A percentile compares a stretch with the other conserved stretches of the same genome.
Conservation (phyloP, 1,284 basidiomycete species). For the Boletus subluridellus region DNA sequence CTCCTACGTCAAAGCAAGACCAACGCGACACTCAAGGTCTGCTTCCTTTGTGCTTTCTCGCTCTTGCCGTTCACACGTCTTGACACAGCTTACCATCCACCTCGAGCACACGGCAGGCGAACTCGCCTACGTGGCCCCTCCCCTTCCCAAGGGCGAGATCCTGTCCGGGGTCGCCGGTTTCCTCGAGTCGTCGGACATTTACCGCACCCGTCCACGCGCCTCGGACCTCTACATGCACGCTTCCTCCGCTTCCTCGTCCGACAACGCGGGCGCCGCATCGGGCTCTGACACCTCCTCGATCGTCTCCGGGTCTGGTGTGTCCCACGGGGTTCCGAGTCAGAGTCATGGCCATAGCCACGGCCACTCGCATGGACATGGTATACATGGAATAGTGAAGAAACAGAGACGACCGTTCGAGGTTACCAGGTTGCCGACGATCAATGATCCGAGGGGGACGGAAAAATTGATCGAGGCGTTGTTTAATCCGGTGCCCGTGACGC, state of each 20-base stretch:
- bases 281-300: slow-evolving; percentile 28
- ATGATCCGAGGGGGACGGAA: slow-evolving; percentile 61
- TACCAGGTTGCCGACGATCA: slow-evolving; percentile 47
- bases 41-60: neutral
- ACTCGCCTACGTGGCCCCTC: slow-evolving; percentile 58
- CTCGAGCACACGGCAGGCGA: slow-evolving; percentile 59
- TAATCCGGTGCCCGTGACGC: slow-evolving; percentile 57
- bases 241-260: slow-evolving; percentile 34
- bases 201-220: slow-evolving; percentile 49
- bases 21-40: slow-evolving; percentile 71
- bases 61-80: neutral
- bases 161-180: slow-evolving; percentile 62
- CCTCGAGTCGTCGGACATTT: slow-evolving; percentile 51
- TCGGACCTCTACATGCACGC: slow-evolving; percentile 44
- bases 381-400: slow-evolving; percentile 15
- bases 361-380: neutral
- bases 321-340: slow-evolving; percentile 1
- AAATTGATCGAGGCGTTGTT: slow-evolving; percentile 73
- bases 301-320: slow-evolving; percentile 13
- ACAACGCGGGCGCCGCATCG: slow-evolving; percentile 31
- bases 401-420: slow-evolving; percentile 41
- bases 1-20: slow-evolving; percentile 73
- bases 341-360: neutral
- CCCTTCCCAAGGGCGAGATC: slow-evolving; percentile 67
- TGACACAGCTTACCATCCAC: slow-evolving; percentile 54